A percentile compares a stretch with the other conserved stretches of the same genome.
phyloP scores from a whole-genome alignment of 257 asterid species.

The Paulownia fortunei region DNA sequence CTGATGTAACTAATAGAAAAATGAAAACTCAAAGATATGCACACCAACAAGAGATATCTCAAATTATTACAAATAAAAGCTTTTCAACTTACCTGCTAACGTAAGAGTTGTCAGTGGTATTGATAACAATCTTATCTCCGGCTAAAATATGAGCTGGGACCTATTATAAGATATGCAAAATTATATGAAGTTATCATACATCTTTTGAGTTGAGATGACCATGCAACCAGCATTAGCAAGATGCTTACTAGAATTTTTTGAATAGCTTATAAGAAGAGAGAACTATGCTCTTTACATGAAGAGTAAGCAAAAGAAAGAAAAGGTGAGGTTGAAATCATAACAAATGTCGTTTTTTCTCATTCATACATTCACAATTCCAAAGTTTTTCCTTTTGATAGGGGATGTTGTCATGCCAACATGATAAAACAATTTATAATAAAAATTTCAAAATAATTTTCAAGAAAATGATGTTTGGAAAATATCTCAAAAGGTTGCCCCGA shows the following conservation, averaged over 20 bases:
- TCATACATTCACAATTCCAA: background rate
- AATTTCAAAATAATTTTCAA: background rate
- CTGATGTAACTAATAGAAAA: background rate
- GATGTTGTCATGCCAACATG: background rate
- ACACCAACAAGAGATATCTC: background rate
- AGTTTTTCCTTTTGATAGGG: background rate
- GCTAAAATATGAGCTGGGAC: conserved; percentile 76
- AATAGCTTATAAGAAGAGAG: background rate
- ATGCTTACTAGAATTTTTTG: background rate
- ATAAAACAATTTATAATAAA: background rate
- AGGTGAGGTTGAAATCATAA: background rate
- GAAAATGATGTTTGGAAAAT: background rate
- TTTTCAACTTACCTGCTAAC: conserved; percentile 61
- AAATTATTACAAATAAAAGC: conserved; percentile 8
- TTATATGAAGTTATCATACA: background rate
- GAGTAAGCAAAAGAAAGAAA: background rate
- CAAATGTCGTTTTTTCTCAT: conserved; percentile 1
- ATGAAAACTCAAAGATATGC: background rate
- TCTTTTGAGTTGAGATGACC: background rate
- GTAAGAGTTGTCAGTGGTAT: conserved; percentile 64
- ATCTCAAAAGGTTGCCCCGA: background rate
- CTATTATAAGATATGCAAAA: conserved; percentile 37
- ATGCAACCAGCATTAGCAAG: conserved; percentile 11
- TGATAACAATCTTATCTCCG: conserved; percentile 70
- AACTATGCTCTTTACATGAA: background rate